Evolutionary conservation across 176 grass and related monocot genomes (phyloP).

Genomic region (Saccharum officinarum): DNA sequence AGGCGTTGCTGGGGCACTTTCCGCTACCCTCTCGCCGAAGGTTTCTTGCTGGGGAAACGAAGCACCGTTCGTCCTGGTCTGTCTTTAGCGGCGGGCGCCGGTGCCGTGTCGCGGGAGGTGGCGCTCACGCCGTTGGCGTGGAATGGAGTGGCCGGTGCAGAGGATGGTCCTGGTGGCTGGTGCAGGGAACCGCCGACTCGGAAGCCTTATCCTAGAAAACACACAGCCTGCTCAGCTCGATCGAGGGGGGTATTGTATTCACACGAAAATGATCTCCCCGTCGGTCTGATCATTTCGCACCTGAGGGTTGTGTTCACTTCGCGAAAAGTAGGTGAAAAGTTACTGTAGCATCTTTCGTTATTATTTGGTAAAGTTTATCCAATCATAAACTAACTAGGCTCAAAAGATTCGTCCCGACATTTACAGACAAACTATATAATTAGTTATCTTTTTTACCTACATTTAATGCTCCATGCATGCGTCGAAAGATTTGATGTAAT

Average conservation of each 20-base stretch:
- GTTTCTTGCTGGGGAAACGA: neutral
- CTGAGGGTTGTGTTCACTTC: no score
- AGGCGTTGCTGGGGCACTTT: neutral
- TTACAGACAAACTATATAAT: no score
- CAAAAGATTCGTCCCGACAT: no score
- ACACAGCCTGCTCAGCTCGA: neutral
- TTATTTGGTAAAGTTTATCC: no score
- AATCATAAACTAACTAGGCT: no score
- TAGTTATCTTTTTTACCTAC: no score
- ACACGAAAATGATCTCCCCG: no score
- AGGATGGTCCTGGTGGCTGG: neutral
- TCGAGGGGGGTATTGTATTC: no score
- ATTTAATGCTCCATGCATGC: no score
- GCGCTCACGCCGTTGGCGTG: constrained; percentile 2
- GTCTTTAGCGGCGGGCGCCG: neutral
- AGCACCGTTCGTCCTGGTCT: neutral
- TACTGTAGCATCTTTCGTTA: no score
- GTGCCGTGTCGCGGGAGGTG: neutral
- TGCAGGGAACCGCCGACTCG: neutral
- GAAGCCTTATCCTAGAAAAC: neutral
- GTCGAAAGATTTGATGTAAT: no score
- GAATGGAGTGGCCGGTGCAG: neutral
- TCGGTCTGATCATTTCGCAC: neutral
- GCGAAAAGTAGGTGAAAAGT: no score
- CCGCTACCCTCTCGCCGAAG: neutral